A percentile compares a stretch with the other conserved stretches of the same genome.
phyloP scores from a whole-genome alignment of 208 protist species.

The Crithidia expoeki region DNA sequence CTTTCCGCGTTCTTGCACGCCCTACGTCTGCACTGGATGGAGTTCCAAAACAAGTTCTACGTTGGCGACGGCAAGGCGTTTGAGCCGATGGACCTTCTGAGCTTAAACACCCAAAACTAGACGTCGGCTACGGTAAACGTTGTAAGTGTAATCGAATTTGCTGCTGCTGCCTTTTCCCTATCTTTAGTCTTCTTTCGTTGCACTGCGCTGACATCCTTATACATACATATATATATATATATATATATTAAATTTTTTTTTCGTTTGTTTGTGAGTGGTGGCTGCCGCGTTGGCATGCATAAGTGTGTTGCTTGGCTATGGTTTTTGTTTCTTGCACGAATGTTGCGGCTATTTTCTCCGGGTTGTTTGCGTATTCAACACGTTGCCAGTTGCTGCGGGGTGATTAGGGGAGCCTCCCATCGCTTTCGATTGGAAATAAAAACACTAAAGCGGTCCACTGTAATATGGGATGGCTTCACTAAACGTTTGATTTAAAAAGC shows the following conservation, averaged over 20 bases:
- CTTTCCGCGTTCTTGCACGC: conserved; percentile 99
- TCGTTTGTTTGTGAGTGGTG: neutral
- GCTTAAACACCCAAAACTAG: conserved; percentile 20
- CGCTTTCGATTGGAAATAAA: too few species aligned
- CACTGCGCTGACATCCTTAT: neutral
- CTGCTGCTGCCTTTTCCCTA: neutral
- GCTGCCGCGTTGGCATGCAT: too few species aligned
- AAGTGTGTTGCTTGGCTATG: too few species aligned
- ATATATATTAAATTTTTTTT: conserved; percentile 5
- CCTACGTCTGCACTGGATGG: conserved; percentile 97
- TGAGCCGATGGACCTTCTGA: conserved; percentile 36
- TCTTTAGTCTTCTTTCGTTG: neutral
- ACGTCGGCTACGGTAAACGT: neutral
- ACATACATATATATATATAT: neutral
- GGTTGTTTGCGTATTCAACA: too few species aligned
- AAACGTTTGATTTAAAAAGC: too few species aligned
- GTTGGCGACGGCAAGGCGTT: conserved; percentile 88
- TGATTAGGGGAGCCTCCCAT: too few species aligned
- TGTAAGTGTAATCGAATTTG: conserved; percentile 2
- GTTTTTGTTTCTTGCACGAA: too few species aligned
- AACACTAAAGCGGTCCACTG: too few species aligned
- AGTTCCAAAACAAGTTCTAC: conserved; percentile 99
- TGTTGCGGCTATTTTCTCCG: too few species aligned
- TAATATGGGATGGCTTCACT: too few species aligned
- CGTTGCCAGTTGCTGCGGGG: too few species aligned